Evolutionary conservation across 2,329 filamentous ascomycete genomes (phyloP).

Genomic region (Alternaria alternata): DNA sequence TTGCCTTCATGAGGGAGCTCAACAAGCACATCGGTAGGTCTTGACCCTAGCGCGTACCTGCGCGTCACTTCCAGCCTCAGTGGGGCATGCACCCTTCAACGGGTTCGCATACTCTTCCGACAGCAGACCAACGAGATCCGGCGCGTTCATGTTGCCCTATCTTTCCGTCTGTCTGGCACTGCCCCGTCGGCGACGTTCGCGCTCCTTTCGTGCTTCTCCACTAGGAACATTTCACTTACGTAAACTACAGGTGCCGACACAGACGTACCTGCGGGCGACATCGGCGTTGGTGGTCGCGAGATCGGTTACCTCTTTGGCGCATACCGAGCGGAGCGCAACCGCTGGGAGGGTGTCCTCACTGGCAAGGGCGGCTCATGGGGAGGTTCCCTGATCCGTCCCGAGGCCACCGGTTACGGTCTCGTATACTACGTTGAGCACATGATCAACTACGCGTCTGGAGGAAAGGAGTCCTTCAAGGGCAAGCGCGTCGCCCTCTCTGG

Average conservation of each 20-base stretch:
- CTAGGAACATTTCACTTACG: conserved; percentile 51
- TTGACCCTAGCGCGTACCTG: conserved; percentile 11
- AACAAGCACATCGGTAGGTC: conserved; percentile 78
- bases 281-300: conserved; percentile 90
- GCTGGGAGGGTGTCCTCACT: conserved; percentile 95
- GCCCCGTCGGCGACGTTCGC: conserved; percentile 12
- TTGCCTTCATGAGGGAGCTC: conserved; percentile 94
- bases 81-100: conserved; percentile 23
- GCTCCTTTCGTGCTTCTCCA: conserved; percentile 10
- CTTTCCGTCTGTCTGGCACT: conserved; percentile 15
- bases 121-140: conserved; percentile 23
- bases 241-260: conserved; percentile 73
- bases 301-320: conserved; percentile 95
- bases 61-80: conserved; percentile 10
- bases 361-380: conserved; percentile 95
- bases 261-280: conserved; percentile 96
- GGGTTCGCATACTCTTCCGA: conserved; percentile 24
- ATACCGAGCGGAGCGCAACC: conserved; percentile 87
- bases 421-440: conserved; percentile 69
- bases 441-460: conserved; percentile 79
- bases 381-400: conserved; percentile 90
- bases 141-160: conserved; percentile 25
- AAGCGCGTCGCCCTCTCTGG: conserved; percentile 96
- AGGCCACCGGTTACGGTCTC: conserved; percentile 95
- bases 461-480: conserved; percentile 83